Evolutionary conservation across 2,329 filamentous ascomycete species (phyloP).

Genomic region (Gliomastix tumulicola): DNA sequence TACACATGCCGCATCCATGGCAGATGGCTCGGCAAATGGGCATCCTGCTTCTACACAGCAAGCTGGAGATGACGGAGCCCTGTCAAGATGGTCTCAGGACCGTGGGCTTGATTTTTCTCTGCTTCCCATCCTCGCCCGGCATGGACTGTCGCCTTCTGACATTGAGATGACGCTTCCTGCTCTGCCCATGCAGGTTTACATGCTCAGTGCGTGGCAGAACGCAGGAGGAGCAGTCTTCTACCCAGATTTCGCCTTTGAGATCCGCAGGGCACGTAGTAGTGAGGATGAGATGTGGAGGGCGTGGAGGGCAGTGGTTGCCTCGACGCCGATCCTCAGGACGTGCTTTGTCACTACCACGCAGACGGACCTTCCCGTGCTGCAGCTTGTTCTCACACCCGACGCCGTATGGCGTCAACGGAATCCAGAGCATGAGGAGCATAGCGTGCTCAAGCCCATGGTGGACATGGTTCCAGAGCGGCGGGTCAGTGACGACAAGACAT

Average conservation of each 20-base stretch:
- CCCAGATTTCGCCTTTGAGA: conserved; percentile 58
- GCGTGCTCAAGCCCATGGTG: conserved; percentile 14
- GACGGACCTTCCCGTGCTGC: conserved; percentile 47
- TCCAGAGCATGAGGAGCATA: too few relatives aligned
- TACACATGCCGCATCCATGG: conserved; percentile 27
- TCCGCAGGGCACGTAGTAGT: conserved; percentile 21
- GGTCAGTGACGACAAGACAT: conserved; percentile 9
- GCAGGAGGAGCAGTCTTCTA: conserved; percentile 64
- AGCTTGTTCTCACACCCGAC: conserved; percentile 42
- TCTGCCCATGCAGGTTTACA: conserved; percentile 72
- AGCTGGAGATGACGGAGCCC: too few relatives aligned
- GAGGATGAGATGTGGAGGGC: conserved; percentile 44
- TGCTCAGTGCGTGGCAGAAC: conserved; percentile 71
- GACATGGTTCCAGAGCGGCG: conserved; percentile 9
- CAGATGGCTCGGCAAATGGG: background rate
- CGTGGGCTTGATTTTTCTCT: conserved; percentile 23
- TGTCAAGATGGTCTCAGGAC: too few relatives aligned
- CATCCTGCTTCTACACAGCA: background rate
- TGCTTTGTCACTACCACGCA: conserved; percentile 48
- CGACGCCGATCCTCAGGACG: conserved; percentile 63
- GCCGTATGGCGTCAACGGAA: background rate
- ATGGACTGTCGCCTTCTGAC: conserved; percentile 31
- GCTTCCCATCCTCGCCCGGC: conserved; percentile 28
- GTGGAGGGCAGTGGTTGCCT: conserved; percentile 52
- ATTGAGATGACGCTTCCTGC: conserved; percentile 59